A percentile compares a stretch with the other conserved stretches of the same genome.
Conservation (phyloP, 352 stramenopile species). For the Phytopythium oedochilum region DNA sequence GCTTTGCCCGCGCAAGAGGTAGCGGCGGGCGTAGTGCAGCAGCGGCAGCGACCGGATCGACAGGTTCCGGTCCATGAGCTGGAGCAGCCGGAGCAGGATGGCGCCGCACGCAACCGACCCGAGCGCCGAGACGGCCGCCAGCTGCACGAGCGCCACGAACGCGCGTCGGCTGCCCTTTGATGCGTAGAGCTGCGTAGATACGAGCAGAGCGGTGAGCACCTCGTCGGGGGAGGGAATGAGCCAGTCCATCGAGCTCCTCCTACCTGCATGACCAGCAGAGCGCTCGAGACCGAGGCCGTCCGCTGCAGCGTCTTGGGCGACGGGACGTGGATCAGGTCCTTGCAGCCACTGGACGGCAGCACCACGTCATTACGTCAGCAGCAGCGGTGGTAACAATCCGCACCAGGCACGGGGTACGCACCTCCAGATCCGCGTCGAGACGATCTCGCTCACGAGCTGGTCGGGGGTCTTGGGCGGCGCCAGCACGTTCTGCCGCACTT, state of each 20-base stretch:
- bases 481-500: constrained; percentile 21
- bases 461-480: constrained; percentile 24
- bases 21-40: constrained; percentile 29
- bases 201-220: background rate
- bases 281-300: constrained; percentile 64
- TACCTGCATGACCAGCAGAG: constrained; percentile 63
- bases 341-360: constrained; percentile 27
- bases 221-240: too few species aligned
- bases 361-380: too few species aligned
- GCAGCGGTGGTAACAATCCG: background rate
- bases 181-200: constrained; percentile 41
- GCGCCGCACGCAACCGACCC: constrained; percentile 62
- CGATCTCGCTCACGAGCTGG: constrained; percentile 58
- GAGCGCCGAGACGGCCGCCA: constrained; percentile 50
- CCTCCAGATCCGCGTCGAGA: constrained; percentile 52
- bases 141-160: constrained; percentile 54
- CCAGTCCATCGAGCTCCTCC: too few species aligned
- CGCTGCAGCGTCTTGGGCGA: constrained; percentile 55
- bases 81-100: constrained; percentile 43
- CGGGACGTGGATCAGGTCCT: constrained; percentile 54
- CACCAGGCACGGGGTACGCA: constrained; percentile 4
- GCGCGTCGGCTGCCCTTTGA: constrained; percentile 56
- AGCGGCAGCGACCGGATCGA: constrained; percentile 23
- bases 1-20: constrained; percentile 32
- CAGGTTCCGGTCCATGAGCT: constrained; percentile 35